Conservation (phyloP, 192 early-diverging fungal species). For the Pilobolus umbonatus region DNA sequence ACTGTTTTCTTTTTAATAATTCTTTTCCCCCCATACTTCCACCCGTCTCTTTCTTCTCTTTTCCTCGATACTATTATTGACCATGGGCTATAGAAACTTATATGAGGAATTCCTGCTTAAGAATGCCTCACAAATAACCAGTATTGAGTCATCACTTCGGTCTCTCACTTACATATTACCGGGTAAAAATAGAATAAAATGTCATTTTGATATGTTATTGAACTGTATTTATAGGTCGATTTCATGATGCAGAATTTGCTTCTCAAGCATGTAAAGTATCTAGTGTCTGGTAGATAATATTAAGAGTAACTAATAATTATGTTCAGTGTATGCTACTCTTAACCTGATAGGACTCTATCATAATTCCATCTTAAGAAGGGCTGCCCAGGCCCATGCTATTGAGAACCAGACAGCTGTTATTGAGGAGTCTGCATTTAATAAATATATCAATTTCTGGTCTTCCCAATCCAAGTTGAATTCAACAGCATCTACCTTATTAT, state of each 20-base stretch:
- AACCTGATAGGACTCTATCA: constrained; percentile 83
- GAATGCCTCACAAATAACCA: constrained; percentile 84
- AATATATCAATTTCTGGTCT: constrained; percentile 65
- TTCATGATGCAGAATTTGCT: constrained; percentile 87
- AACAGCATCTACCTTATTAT: constrained; percentile 54
- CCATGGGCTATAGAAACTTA: constrained; percentile 56
- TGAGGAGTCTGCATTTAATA: constrained; percentile 53
- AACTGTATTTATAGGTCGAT: constrained; percentile 60
- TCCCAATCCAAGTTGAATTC: constrained; percentile 20
- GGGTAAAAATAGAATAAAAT: constrained; percentile 40
- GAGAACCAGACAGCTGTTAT: constrained; percentile 4
- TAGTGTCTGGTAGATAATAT: background rate
- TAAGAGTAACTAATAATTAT: background rate
- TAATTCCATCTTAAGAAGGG: constrained; percentile 68
- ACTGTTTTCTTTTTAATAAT: background rate
- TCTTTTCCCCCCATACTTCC: constrained; percentile 2
- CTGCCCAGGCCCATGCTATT: constrained; percentile 36
- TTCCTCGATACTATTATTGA: background rate
- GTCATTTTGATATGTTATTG: background rate
- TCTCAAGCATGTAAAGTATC: constrained; percentile 69
- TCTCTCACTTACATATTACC: constrained; percentile 89
- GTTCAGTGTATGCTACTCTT: constrained; percentile 67
- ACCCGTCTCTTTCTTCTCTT: background rate
- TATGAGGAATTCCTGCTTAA: constrained; percentile 82
- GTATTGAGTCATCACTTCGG: constrained; percentile 81